phyloP scores from a whole-genome alignment of 495 filamentous ascomycete genomes.

The Penicillium steckii region DNA sequence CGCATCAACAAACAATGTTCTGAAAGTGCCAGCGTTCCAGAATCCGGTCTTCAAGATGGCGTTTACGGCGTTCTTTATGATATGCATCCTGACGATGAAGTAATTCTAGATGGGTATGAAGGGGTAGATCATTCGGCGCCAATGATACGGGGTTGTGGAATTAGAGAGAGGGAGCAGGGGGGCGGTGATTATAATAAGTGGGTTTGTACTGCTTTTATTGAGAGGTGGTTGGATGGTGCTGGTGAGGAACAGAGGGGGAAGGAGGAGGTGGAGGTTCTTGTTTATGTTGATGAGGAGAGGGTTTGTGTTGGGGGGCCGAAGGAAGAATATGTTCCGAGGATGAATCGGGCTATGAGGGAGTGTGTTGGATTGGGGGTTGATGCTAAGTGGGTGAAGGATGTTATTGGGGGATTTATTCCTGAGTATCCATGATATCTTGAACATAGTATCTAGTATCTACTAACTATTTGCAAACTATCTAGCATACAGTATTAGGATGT shows the following conservation, averaged over 20 bases:
- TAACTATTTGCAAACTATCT: too few relatives aligned
- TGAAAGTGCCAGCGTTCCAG: too few relatives aligned
- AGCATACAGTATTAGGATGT: too few relatives aligned
- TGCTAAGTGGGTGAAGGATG: slow-evolving; percentile 51
- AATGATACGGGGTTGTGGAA: slow-evolving; percentile 6
- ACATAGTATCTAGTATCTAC: too few relatives aligned
- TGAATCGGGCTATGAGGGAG: slow-evolving; percentile 67
- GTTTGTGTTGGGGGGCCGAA: slow-evolving; percentile 42
- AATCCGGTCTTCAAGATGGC: too few relatives aligned
- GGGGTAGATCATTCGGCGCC: slow-evolving; percentile 32
- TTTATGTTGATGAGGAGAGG: slow-evolving; percentile 57
- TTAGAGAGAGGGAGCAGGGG: slow-evolving; percentile 35
- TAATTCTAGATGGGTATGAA: slow-evolving; percentile 42
- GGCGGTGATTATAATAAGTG: slow-evolving; percentile 39
- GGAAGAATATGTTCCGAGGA: slow-evolving; percentile 64
- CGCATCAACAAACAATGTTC: slow-evolving; percentile 27
- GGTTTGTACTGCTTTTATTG: slow-evolving; percentile 34
- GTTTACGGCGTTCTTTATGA: slow-evolving; percentile 64
- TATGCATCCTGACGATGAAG: slow-evolving; percentile 41
- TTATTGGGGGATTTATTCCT: slow-evolving; percentile 59
- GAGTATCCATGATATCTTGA: not conserved
- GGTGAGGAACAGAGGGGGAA: not conserved
- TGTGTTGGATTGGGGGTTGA: slow-evolving; percentile 57
- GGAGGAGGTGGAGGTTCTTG: slow-evolving; percentile 38
- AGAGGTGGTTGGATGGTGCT: slow-evolving; percentile 30